Percentiles rank a stretch among this genome's conserved stretches.
phyloP scores from a whole-genome alignment of 495 filamentous ascomycete genomes.

The Entonaema liquescens region DNA sequence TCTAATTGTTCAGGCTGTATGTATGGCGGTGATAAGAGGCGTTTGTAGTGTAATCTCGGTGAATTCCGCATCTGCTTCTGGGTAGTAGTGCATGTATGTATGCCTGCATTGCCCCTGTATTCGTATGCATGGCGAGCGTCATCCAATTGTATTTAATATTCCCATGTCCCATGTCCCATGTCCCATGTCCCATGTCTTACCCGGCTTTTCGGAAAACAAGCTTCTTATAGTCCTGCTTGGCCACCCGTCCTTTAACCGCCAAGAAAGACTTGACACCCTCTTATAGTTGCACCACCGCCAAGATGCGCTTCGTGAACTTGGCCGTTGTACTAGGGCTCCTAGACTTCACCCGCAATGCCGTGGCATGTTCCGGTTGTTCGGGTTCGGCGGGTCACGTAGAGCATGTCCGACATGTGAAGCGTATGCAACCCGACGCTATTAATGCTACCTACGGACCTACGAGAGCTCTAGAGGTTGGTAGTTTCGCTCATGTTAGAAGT shows the following conservation, averaged over 20 bases:
- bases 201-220: background rate
- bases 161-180: background rate
- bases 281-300: background rate
- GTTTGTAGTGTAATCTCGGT: background rate
- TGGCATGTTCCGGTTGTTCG: slow-evolving; percentile 49
- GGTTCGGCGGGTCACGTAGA: slow-evolving; percentile 45
- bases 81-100: background rate
- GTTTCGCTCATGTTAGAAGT: background rate
- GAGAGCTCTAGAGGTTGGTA: slow-evolving; percentile 42
- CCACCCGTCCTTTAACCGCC: background rate
- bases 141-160: background rate
- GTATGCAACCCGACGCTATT: slow-evolving; percentile 61
- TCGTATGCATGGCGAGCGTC: background rate
- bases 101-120: background rate
- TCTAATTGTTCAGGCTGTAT: background rate
- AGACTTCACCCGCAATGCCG: slow-evolving; percentile 10
- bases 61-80: background rate
- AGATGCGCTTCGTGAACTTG: slow-evolving; percentile 18
- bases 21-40: background rate
- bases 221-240: background rate
- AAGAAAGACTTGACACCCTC: background rate
- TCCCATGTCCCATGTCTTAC: background rate
- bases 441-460: slow-evolving; percentile 50
- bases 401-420: slow-evolving; percentile 51
- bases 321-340: slow-evolving; percentile 10